Evolutionary conservation across 352 stramenopile genomes (phyloP).

Genomic region (Phytophthora meadii): DNA sequence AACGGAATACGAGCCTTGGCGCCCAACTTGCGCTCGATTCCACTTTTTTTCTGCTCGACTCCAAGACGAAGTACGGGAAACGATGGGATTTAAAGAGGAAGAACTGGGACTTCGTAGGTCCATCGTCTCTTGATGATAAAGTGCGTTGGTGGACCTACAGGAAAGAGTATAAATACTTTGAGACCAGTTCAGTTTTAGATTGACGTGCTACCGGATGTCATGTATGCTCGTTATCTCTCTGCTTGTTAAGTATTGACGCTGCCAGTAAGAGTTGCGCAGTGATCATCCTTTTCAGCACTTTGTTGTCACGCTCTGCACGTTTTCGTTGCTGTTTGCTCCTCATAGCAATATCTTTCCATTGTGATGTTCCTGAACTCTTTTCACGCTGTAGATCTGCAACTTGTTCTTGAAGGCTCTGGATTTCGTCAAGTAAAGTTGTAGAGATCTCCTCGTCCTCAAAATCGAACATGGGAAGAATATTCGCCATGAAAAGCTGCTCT

Average conservation of each 20-base stretch:
- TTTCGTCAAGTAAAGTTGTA: slow-evolving; percentile 6
- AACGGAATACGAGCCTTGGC: slow-evolving; percentile 12
- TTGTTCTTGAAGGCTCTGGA: background rate
- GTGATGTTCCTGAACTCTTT: background rate
- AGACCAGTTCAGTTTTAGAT: no score
- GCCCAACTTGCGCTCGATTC: slow-evolving; percentile 7
- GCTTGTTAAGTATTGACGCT: slow-evolving; percentile 11
- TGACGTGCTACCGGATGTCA: no score
- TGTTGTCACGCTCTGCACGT: slow-evolving; percentile 17
- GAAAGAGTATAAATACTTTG: no score
- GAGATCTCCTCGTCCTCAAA: background rate
- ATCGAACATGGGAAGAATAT: background rate
- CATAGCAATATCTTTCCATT: background rate
- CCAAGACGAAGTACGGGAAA: slow-evolving; percentile 1
- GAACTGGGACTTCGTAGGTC: background rate
- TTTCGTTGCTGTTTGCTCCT: background rate
- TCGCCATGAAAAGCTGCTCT: background rate
- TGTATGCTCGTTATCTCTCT: no score
- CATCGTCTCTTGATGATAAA: no score
- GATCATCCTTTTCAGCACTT: slow-evolving; percentile 12
- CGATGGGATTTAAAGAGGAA: background rate
- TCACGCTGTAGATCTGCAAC: background rate
- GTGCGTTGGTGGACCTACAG: no score
- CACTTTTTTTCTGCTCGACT: slow-evolving; percentile 1
- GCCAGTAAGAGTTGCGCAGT: slow-evolving; percentile 4